Evolutionary conservation across 169 alveolate species (phyloP).

Genomic region (Plasmodium ovale): DNA sequence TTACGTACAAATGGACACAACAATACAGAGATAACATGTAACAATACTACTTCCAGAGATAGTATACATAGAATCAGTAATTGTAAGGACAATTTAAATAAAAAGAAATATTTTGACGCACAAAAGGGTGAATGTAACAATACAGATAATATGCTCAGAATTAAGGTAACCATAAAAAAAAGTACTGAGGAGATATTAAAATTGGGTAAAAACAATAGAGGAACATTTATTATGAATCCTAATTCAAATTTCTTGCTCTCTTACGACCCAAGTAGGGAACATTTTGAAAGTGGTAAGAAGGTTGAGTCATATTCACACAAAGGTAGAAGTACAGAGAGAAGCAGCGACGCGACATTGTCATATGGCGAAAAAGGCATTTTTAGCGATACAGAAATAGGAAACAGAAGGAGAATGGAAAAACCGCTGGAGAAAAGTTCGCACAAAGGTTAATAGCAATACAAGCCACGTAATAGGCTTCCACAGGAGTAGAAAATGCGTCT

Average conservation of each 20-base stretch:
- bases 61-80: too few relatives aligned
- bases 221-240: background rate
- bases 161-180: conserved; percentile 11
- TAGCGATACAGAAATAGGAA: conserved; percentile 9
- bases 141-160: background rate
- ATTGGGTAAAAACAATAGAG: background rate
- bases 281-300: background rate
- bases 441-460: background rate
- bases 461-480: background rate
- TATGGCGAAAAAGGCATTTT: conserved; percentile 19
- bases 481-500: too few relatives aligned
- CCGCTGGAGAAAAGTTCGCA: background rate
- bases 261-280: background rate
- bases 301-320: background rate
- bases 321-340: background rate
- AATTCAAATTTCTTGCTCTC: background rate
- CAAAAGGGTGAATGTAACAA: background rate
- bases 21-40: too few relatives aligned
- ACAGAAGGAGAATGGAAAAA: too few relatives aligned
- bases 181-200: background rate
- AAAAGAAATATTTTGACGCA: too few relatives aligned
- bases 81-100: too few relatives aligned
- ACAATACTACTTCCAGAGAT: too few relatives aligned
- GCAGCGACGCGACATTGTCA: background rate
- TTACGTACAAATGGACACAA: too few relatives aligned